These are phyloP conservation scores for Phialophora tarda DNA, from an alignment of 2,329 filamentous ascomycete genomes.

Conservation along the genomic window DNA sequence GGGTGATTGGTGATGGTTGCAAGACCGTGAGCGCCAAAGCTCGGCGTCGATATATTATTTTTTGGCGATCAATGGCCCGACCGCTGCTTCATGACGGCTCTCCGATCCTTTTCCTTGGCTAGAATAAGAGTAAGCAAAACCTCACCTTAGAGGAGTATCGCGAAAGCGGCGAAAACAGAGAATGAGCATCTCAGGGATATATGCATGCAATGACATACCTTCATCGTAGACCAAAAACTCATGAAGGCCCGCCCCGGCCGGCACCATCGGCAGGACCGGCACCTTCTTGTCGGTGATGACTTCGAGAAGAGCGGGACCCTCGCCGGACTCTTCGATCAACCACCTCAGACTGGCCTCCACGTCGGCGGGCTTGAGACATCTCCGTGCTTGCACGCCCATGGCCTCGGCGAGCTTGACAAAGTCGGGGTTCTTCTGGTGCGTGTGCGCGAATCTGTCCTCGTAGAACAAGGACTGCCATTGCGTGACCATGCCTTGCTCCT, in stretches of 20 bases:
- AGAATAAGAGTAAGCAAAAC: not conserved
- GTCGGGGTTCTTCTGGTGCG: slow-evolving; percentile 93
- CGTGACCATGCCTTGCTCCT: slow-evolving; percentile 98
- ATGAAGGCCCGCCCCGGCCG: slow-evolving; percentile 81
- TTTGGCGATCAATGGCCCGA: slow-evolving; percentile 23
- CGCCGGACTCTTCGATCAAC: slow-evolving; percentile 73
- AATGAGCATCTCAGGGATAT: not conserved
- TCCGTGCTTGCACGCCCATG: slow-evolving; percentile 81
- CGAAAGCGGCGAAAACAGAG: not conserved
- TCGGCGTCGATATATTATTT: not conserved
- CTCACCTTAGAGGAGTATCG: slow-evolving; percentile 19
- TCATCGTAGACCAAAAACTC: slow-evolving; percentile 91
- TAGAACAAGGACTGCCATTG: slow-evolving; percentile 99
- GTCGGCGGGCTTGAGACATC: slow-evolving; percentile 75
- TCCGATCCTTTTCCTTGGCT: slow-evolving; percentile 72
- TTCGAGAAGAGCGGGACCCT: slow-evolving; percentile 86
- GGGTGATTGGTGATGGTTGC: not conserved
- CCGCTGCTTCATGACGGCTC: slow-evolving; percentile 64
- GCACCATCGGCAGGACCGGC: slow-evolving; percentile 97
- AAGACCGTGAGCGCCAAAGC: not conserved
- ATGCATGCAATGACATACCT: slow-evolving; percentile 57
- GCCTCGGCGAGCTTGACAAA: slow-evolving; percentile 92
- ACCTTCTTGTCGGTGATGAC: slow-evolving; percentile 80
- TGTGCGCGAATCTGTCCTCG: slow-evolving; percentile 88
- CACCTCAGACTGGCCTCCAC: slow-evolving; percentile 79